These are phyloP conservation scores for Penicillium oxalicum DNA, from an alignment of 2,329 filamentous ascomycete genomes.

Conservation along the genomic window DNA sequence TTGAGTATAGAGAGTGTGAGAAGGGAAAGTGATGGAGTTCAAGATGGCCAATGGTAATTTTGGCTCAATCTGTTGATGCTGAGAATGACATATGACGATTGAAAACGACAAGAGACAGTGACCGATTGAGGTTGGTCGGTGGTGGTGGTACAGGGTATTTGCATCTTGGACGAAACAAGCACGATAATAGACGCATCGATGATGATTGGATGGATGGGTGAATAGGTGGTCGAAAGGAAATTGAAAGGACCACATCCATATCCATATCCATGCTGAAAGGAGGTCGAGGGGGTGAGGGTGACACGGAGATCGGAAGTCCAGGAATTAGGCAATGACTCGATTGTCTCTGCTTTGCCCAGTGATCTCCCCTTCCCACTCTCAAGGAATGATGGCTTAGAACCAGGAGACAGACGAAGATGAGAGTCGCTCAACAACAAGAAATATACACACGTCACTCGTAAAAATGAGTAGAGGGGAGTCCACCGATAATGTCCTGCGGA, in stretches of 20 bases:
- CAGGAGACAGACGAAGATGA: slow-evolving; percentile 10
- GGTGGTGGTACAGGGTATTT: not conserved
- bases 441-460: slow-evolving; percentile 30
- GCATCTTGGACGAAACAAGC: too few relatives aligned
- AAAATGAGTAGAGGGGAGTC: slow-evolving; percentile 24
- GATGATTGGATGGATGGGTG: too few relatives aligned
- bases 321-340: not conserved
- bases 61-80: not conserved
- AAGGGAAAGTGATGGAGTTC: not conserved
- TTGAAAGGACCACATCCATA: too few relatives aligned
- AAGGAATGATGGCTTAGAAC: not conserved
- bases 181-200: too few relatives aligned
- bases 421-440: slow-evolving; percentile 18
- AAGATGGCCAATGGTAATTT: not conserved
- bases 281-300: too few relatives aligned
- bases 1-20: slow-evolving; percentile 12
- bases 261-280: too few relatives aligned
- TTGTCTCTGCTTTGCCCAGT: not conserved
- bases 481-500: slow-evolving; percentile 2
- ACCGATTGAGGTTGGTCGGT: not conserved
- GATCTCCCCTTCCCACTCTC: not conserved
- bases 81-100: not conserved
- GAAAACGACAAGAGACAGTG: slow-evolving; percentile 1
- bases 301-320: too few relatives aligned
- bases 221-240: too few relatives aligned